Base-by-base conservation (phyloP, 2,329 filamentous ascomycete species). In the Alternaria consortialis region DNA sequence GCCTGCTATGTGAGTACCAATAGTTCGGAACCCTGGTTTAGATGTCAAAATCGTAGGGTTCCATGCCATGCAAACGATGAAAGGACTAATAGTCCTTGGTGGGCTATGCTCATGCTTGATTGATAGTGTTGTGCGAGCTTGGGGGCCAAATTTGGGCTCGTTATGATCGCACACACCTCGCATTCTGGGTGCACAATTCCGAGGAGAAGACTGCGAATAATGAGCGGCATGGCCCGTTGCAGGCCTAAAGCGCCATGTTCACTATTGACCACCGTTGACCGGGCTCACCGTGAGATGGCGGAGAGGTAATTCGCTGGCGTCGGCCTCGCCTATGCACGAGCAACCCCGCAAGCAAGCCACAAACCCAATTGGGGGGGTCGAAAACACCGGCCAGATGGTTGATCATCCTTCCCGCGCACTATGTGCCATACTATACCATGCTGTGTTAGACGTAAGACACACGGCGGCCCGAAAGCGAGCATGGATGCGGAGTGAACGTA, bases 1-100 rank as follows among this genome's bases (percentile, higher is more conserved):
- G 65, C 65, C 65, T 65, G 59, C 62, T 65, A 58, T 52, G 54
- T 63, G 60, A 55, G 61, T 71, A 72, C 75, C 73, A 74, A 70
- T 72, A 71, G 64, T 68, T 56, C 65, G 73, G 75, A 56, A 66
- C 57, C 60, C 65, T 62, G 62, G 39, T 62, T 59, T 34, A 53
- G 59, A 62, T 56, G 23, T 59, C 43, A 37, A 47, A 37, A 53
- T 43, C 54, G 54, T 58, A 58, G 53, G 50, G 56, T 55, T 63
- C 57, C 51, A 58, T 61, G 60, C 65, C 64, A 65, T 68, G 52
- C 58, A 65, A 56, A 64, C 67, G 68, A 69, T 64, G 27, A 53
- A 56, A 59, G 56, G 46, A 61, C 57, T 37, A n/a, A 53, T 61
- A 39, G 47, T 50, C 46, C 53, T 60, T 43, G 64, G 60, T 68